A percentile compares a stretch with the other conserved stretches of the same genome.
phyloP scores from a whole-genome alignment of 2,329 filamentous ascomycete genomes.

The Sphaerostilbella broomeana region DNA sequence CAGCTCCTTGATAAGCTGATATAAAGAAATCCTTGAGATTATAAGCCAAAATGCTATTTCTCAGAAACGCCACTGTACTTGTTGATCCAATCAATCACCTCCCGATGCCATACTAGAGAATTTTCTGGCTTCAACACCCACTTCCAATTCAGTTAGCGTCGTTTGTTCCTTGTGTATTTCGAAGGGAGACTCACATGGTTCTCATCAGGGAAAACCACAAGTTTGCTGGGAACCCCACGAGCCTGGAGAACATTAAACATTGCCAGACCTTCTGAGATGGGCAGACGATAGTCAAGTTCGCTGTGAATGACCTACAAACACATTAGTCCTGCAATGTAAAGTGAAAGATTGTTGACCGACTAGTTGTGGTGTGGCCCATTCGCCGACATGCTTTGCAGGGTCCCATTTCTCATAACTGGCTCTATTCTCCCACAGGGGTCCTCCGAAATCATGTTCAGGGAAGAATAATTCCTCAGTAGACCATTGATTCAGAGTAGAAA shows the following conservation, averaged over 20 bases:
- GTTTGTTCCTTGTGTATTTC: background rate
- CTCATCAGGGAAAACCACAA: constrained; percentile 75
- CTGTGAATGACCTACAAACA: constrained; percentile 61
- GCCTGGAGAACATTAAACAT: constrained; percentile 83
- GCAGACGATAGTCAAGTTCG: constrained; percentile 81
- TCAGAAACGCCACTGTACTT: constrained; percentile 46
- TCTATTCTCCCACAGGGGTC: constrained; percentile 54
- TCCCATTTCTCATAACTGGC: constrained; percentile 64
- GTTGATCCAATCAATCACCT: constrained; percentile 74
- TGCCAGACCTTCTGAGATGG: constrained; percentile 75
- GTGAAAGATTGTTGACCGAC: constrained; percentile 35
- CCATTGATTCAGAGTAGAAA: constrained; percentile 62
- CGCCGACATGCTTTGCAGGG: constrained; percentile 52
- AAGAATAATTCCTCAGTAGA: constrained; percentile 65
- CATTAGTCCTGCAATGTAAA: constrained; percentile 9
- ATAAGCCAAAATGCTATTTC: constrained; percentile 8
- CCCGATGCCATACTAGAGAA: constrained; percentile 79
- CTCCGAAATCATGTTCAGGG: constrained; percentile 60
- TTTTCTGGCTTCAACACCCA: constrained; percentile 93
- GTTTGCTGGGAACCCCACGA: constrained; percentile 65
- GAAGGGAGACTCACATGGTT: constrained; percentile 48
- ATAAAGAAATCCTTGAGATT: background rate
- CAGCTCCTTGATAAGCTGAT: background rate
- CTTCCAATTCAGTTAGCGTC: constrained; percentile 28
- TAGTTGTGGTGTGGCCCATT: constrained; percentile 84